These are phyloP conservation scores for Huntiella moniliformis DNA, from an alignment of 2,329 filamentous ascomycete species.

Conservation along the genomic window DNA sequence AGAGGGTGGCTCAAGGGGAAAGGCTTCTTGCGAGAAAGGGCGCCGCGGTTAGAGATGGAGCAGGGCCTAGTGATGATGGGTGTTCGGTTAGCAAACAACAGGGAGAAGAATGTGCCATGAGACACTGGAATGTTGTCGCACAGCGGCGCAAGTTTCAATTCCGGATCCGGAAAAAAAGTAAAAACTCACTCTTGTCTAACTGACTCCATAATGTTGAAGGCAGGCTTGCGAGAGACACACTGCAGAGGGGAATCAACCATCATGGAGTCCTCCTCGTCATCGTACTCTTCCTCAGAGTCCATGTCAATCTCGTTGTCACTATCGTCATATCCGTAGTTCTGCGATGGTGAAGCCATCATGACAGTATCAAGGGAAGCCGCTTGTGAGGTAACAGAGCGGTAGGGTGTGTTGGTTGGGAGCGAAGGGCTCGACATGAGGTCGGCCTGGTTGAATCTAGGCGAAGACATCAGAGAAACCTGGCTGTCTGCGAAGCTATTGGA, in stretches of 20 bases:
- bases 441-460: slow-evolving; percentile 19
- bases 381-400: slow-evolving; percentile 3
- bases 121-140: not conserved
- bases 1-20: slow-evolving; percentile 6
- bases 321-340: slow-evolving; percentile 3
- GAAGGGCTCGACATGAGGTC: slow-evolving; percentile 50
- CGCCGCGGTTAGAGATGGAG: slow-evolving; percentile 8
- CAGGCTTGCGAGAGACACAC: slow-evolving; percentile 5
- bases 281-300: slow-evolving; percentile 9
- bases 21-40: slow-evolving; percentile 9
- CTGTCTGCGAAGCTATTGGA: slow-evolving; percentile 1
- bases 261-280: slow-evolving; percentile 9
- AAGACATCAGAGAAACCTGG: slow-evolving; percentile 15
- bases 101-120: not conserved
- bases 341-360: slow-evolving; percentile 11
- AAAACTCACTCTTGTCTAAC: slow-evolving; percentile 8
- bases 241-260: slow-evolving; percentile 10
- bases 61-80: slow-evolving; percentile 1
- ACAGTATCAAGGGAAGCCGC: slow-evolving; percentile 8
- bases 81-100: slow-evolving; percentile 3
- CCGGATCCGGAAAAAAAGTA: not conserved
- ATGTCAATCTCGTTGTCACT: slow-evolving; percentile 6
- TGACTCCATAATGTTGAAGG: slow-evolving; percentile 3
- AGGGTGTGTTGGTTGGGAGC: slow-evolving; percentile 13
- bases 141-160: not conserved